Base-by-base conservation (phyloP, 1,139 yeast species). In the Blastobotrys serpentis region DNA sequence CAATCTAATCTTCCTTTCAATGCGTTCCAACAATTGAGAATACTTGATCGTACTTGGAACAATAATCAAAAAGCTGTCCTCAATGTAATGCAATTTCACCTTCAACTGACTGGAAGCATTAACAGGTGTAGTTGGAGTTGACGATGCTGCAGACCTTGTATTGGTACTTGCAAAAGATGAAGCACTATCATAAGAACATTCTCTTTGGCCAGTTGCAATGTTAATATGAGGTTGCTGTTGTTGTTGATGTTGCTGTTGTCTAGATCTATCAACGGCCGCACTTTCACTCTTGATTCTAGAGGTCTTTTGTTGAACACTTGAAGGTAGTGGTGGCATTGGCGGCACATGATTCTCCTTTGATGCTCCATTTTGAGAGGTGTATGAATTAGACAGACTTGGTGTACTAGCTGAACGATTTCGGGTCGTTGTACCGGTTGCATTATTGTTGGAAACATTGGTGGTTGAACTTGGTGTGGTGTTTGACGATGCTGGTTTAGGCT, bases 21-120 rank as follows among this genome's bases (percentile, higher is more conserved):
- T 71, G 10, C 72, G 62, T 17, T 61, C 64, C 32, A 62, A 68
- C 47, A 85, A 71, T 42, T 78, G 81, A 21, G 62, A 57, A 60
- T 75, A 85, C 32, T 65, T 69, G 17, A 76, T 71, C 18, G 65
- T 65, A 8, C 75, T 65, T 4, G 78, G 72, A 1, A 84, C 82
- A 34, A 76, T 67, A 16, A 76, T 55, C 49, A 74, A 64, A 45
- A 76, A 68, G 14, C 72, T 73, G 53, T 68, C 72, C 30, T 65
- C 70, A 42, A 73, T 68, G 51, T 74, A 73, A 63, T 79, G 80
- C 22, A 81, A 68, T 49, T 69, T 64, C 37, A 84, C 68, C 61
- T 77, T 79, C 52, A 83, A 53, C 37, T 52, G 41, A 37, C 43
- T 11, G 32, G 47, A 3, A 23, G 19, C 10, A 47, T 19, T 7